Conservation (phyloP, 2,329 filamentous ascomycete genomes). For the Hortaea werneckii region DNA sequence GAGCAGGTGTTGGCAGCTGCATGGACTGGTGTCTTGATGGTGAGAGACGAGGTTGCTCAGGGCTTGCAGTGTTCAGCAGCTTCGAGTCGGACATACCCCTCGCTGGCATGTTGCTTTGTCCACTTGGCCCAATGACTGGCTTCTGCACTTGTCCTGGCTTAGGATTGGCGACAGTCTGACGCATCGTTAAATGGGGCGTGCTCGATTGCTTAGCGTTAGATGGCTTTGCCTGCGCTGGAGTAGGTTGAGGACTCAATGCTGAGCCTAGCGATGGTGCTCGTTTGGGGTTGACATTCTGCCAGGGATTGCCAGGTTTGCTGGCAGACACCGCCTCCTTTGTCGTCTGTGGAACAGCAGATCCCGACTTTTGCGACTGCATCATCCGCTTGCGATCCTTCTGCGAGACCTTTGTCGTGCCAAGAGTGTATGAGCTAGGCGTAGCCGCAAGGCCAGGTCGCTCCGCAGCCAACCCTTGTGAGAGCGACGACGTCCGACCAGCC, state of each 20-base stretch:
- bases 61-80: background rate
- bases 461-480: constrained; percentile 28
- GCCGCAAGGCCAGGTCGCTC: constrained; percentile 11
- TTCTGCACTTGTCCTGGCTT: constrained; percentile 27
- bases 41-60: background rate
- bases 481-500: constrained; percentile 32
- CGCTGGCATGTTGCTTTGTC: constrained; percentile 14
- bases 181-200: constrained; percentile 48
- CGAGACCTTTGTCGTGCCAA: constrained; percentile 55
- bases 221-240: constrained; percentile 1
- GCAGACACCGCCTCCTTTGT: background rate
- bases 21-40: constrained; percentile 10
- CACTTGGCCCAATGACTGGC: constrained; percentile 10
- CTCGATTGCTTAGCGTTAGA: constrained; percentile 6
- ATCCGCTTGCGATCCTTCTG: constrained; percentile 81
- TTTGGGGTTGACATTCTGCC: constrained; percentile 47
- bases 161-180: constrained; percentile 48
- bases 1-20: constrained; percentile 6
- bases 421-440: constrained; percentile 17
- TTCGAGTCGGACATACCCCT: constrained; percentile 10
- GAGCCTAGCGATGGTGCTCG: background rate
- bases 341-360: background rate
- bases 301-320: constrained; percentile 33
- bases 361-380: constrained; percentile 50
- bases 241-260: constrained; percentile 11